Evolutionary conservation across 495 filamentous ascomycete species (phyloP), one percentile per base, ranked within the genome.

Genomic region (Trichodelitschia bisporula): DNA sequence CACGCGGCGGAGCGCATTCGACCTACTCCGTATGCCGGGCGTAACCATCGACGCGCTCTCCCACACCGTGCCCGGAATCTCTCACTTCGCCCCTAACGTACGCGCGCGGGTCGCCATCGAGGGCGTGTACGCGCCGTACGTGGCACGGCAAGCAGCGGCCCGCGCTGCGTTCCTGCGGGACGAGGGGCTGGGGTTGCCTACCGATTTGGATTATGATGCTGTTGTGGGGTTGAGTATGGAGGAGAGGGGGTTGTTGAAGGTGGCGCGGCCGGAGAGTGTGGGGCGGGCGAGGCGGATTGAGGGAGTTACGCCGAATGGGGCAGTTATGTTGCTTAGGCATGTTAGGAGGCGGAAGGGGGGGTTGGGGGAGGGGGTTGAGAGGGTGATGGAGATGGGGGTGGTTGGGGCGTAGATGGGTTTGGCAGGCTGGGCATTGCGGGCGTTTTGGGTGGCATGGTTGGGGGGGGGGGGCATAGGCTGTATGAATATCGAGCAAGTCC

Each of bases 261-360:
- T 54, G 15, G 67, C 78, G 6, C 50, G 66, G 24, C 86, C 86
- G 3, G 76, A 80, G 43, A 84, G 62, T 29, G 51, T 97, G 15
- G 89, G 79, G 2, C 83, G 90, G 68, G 83, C 84, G 12, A 54
- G 79, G 29, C 54, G 89, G 6, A 66, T 91, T 30, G 86, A 97
- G 49, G 84, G 86, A 1, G 60, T 77, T 9, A 77, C 72, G 18
- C 66, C 72, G 0, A 53, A 56, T 2, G 72, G 66, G 0, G 58
- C 61, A 18, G 37, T 76, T 32, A 47, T 54, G 29, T 35, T 78
- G 35, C 43, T 76, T n/a, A 48, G 44, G 21, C 58, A 58, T 42
- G 64, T 66, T 8, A 50, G 37, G 39, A 38, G 29, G 36, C 38
- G 38, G 45, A 39, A 24, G 21, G 6, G 21, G n/a, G 21, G 21